Evolutionary conservation across 768 basidiomycete genomes (phyloP).

Genomic region (Leccinum imitatum): DNA sequence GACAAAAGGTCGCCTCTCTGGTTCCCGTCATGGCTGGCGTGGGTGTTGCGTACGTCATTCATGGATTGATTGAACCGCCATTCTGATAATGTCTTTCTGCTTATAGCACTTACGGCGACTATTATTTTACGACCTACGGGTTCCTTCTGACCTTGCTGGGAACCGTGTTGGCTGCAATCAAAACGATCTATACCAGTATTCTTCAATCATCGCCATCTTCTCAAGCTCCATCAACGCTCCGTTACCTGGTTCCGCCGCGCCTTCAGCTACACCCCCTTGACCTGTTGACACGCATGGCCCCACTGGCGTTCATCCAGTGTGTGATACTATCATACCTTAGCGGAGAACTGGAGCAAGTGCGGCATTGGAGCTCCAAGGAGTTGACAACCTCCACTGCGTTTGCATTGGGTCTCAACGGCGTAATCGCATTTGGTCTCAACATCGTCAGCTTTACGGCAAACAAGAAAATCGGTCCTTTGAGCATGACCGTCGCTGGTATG

Average conservation of each 20-base stretch:
- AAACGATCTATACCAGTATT: conserved; percentile 89
- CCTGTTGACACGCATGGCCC: conserved; percentile 86
- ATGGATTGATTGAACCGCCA: not conserved
- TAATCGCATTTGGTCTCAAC: conserved; percentile 89
- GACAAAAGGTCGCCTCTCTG: conserved; percentile 66
- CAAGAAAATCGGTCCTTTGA: conserved; percentile 82
- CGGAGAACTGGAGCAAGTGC: conserved; percentile 75
- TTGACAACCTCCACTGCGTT: conserved; percentile 40
- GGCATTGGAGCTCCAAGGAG: conserved; percentile 44
- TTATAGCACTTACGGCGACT: conserved; percentile 88
- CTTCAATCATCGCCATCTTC: conserved; percentile 50
- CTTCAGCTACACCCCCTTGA: conserved; percentile 73
- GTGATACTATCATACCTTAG: conserved; percentile 70
- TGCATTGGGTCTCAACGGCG: conserved; percentile 73
- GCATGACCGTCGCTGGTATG: conserved; percentile 88
- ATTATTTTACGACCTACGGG: conserved; percentile 85
- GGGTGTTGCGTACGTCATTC: conserved; percentile 67
- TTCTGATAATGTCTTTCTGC: not conserved
- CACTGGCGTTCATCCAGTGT: conserved; percentile 89
- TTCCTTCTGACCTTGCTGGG: conserved; percentile 87
- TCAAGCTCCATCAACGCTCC: conserved; percentile 16
- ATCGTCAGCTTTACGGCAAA: conserved; percentile 97
- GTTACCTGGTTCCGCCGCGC: conserved; percentile 32
- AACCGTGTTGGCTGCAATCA: conserved; percentile 87
- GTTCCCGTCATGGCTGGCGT: conserved; percentile 89